Evolutionary conservation across 148 eudicot genomes (phyloP), one percentile per base, ranked within the genome.

Genomic region (Rhododendron ovatum): DNA sequence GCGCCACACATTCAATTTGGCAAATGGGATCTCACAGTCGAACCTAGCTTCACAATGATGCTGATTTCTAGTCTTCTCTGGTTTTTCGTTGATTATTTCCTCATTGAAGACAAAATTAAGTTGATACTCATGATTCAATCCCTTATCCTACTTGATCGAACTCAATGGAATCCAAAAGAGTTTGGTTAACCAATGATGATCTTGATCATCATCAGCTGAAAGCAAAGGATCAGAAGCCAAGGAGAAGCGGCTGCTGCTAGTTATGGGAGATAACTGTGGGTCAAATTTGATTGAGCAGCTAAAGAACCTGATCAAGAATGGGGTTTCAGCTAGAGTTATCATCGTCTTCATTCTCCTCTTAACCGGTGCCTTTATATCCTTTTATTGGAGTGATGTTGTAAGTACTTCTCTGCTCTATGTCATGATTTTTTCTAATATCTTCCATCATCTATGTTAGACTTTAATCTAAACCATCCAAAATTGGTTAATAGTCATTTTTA

Each of bases 341-440:
- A 51, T 92, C 48, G 86, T 91, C 80, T 90, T 92, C 35, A 78
- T 88, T 28, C 78, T 91, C 63, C 85, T 94, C n/a, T 84, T 91
- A 74, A n/a, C 87, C 67, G 77, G 84, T 4, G 93, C 91, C 69
- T 85, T 88, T 61, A 15, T 59, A 3, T 88, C 89, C 65, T 91
- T 91, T 13, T 89, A 87, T 26, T 91, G 89, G 86, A 85, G 91
- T 65, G 89, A 89, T 85, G 78, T 92, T 59, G 96, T 92, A 92
- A 91, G 96, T 88, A 3, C 17, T 88, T 65, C 30, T 69, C 75
- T 12, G 14, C 76, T 71, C 39, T 26, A 5, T 18, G 1, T 26
- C 71, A 67, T 67, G 35, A 67, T 67, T 67, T 26, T 67, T 26
- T 67, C 74, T 67, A 67, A 1, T 26, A 8, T n/a, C 30, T 65